A percentile compares a stretch with the other conserved stretches of the same genome.
These are phyloP conservation scores for Tricholoma terreum DNA, from an alignment of 768 basidiomycete species.

Conservation along the genomic window DNA sequence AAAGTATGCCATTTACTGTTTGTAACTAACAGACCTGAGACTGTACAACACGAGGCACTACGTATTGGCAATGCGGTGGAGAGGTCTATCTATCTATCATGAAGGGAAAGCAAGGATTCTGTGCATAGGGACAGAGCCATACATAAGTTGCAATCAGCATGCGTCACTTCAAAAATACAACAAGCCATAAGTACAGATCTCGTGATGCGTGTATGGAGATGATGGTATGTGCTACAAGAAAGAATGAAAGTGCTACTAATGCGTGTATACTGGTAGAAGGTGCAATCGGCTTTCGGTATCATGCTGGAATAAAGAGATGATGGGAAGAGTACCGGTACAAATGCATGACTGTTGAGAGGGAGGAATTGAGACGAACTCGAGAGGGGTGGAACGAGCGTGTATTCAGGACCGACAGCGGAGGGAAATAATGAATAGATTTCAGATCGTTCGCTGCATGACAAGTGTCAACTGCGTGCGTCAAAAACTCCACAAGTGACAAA, in stretches of 20 bases:
- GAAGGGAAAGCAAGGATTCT: slow-evolving; percentile 5
- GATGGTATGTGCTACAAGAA: slow-evolving; percentile 14
- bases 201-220: neutral
- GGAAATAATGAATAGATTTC: slow-evolving; percentile 14
- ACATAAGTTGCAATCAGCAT: too few relatives aligned
- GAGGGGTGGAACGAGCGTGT: too few relatives aligned
- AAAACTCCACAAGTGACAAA: neutral
- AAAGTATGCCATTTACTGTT: slow-evolving; percentile 7
- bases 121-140: too few relatives aligned
- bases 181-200: too few relatives aligned
- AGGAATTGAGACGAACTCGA: neutral
- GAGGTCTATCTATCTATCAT: too few relatives aligned
- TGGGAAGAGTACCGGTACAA: neutral
- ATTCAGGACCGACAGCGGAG: neutral
- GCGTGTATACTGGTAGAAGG: slow-evolving; percentile 5
- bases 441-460: slow-evolving; percentile 53
- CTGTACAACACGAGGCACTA: neutral
- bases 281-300: neutral
- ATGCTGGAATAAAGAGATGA: neutral
- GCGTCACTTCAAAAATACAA: too few relatives aligned
- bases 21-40: slow-evolving; percentile 3
- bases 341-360: neutral
- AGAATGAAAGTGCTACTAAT: slow-evolving; percentile 1
- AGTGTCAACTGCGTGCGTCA: neutral
- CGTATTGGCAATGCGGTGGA: neutral